A percentile compares a stretch with the other conserved stretches of the same genome.
Evolutionary conservation across 176 grass and related monocot species (phyloP).

Genomic region (Triticum dicoccoides): DNA sequence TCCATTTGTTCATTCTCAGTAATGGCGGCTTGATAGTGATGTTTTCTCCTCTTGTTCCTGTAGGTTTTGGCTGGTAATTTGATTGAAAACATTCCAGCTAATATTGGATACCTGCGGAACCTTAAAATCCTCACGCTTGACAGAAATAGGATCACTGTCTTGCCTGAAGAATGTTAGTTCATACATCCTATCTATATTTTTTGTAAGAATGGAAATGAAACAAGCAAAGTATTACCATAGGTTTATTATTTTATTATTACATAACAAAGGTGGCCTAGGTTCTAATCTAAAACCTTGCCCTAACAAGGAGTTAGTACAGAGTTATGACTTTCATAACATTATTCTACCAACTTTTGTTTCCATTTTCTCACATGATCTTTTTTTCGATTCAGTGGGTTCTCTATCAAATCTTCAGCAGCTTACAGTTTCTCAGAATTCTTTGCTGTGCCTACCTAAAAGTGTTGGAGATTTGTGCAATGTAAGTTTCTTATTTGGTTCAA

Average conservation of each 20-base stretch:
- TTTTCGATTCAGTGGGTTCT: slow-evolving; percentile 67
- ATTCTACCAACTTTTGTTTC: background rate
- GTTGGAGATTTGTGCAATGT: slow-evolving; percentile 81
- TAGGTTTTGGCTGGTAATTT: slow-evolving; percentile 88
- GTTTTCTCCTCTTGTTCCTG: slow-evolving; percentile 33
- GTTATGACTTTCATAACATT: background rate
- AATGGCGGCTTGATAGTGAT: slow-evolving; percentile 18
- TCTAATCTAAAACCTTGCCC: slow-evolving; percentile 10
- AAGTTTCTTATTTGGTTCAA: slow-evolving; percentile 39
- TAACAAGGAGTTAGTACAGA: background rate
- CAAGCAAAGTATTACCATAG: background rate
- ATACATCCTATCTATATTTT: slow-evolving; percentile 3
- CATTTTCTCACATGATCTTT: slow-evolving; percentile 31
- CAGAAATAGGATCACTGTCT: slow-evolving; percentile 68
- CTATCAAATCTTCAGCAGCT: slow-evolving; percentile 78
- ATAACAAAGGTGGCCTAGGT: background rate
- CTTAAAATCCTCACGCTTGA: slow-evolving; percentile 93
- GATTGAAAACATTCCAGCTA: slow-evolving; percentile 73
- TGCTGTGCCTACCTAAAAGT: slow-evolving; percentile 63
- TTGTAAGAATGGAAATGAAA: background rate
- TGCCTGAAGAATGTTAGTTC: slow-evolving; percentile 94
- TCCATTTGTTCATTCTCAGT: background rate
- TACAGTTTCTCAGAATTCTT: slow-evolving; percentile 77
- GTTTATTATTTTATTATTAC: background rate
- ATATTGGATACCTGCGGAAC: slow-evolving; percentile 73